Evolutionary conservation across 176 grass and related monocot species (phyloP), one percentile per base, ranked within the genome.

Genomic region (Bothriochloa decipiens): DNA sequence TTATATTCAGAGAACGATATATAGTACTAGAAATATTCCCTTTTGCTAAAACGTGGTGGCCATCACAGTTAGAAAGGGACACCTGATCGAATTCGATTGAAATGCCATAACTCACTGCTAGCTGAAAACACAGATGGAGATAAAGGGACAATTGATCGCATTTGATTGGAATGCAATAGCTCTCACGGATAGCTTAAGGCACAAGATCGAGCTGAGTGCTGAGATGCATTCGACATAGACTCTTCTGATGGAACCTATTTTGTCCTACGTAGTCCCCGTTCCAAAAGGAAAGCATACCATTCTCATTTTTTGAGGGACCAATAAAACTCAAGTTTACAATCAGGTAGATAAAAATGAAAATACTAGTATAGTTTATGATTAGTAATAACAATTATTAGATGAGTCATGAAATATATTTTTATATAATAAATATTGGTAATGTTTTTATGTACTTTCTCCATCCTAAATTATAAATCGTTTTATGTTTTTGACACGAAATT

Each of bases 101-200:
- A 75, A 75, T 22, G 73, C 29, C 47, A 3, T 55, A 75, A 52
- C 73, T 36, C 49, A n/a, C 47, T 22, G 6, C 72, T 50, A 29
- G 8, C 43, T 32, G 23, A 52, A 11, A 32, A 46, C 45, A 74
- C 45, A 50, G 25, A 6, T 32, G 45, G 72, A 32, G 45, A 52
- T 74, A 39, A 81, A 81, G 64, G 46, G 43, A 49, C 78, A 68
- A 68, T 53, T n/a, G 35, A 81, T 68, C 78, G 17, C 78, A 68
- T 13, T 9, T 49, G 78, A 81, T n/a, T 52, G 78, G 18, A 68
- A 81, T 81, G 79, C 65, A 46, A 55, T 70, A 69, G 33, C 79
- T 81, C 49, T 53, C 65, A 16, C 33, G 13, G 46, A 13, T 70
- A 55, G 65, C 49, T 81, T 68, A 7, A 69, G 11, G 20, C 20